These are phyloP conservation scores for Leonotis leonurus DNA, from an alignment of 257 asterid genomes.

Conservation along the genomic window DNA sequence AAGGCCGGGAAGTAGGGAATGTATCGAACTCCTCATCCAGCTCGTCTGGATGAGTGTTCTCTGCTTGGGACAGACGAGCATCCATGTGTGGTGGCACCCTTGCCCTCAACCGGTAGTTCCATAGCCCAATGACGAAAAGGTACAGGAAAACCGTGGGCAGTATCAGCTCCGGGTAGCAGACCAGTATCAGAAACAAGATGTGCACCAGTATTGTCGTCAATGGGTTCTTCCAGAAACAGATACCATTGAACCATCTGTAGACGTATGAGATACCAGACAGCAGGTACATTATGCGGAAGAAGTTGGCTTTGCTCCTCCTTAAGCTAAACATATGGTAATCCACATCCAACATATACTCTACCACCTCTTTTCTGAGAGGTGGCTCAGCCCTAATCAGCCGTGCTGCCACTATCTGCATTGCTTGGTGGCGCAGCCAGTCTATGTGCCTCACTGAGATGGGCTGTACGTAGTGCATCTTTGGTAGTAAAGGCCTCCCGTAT, in stretches of 20 bases:
- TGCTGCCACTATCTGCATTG: slow-evolving; percentile 64
- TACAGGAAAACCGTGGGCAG: slow-evolving; percentile 76
- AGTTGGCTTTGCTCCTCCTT: slow-evolving; percentile 89
- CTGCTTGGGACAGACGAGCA: slow-evolving; percentile 75
- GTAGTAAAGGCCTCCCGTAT: slow-evolving; percentile 69
- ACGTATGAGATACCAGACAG: slow-evolving; percentile 49
- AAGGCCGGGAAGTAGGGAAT: slow-evolving; percentile 54
- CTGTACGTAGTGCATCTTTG: slow-evolving; percentile 77
- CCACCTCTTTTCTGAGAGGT: slow-evolving; percentile 69
- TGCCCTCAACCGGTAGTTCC: slow-evolving; percentile 72
- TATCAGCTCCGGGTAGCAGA: slow-evolving; percentile 72
- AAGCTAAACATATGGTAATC: slow-evolving; percentile 72
- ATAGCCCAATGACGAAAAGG: slow-evolving; percentile 68
- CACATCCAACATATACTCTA: slow-evolving; percentile 82
- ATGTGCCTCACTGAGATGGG: slow-evolving; percentile 76
- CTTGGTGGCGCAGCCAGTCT: slow-evolving; percentile 87
- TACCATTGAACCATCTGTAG: slow-evolving; percentile 54
- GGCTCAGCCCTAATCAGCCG: slow-evolving; percentile 70
- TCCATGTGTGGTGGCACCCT: slow-evolving; percentile 83
- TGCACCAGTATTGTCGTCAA: slow-evolving; percentile 72
- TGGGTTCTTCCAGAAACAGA: slow-evolving; percentile 76
- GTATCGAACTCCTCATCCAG: slow-evolving; percentile 82
- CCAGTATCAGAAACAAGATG: slow-evolving; percentile 57
- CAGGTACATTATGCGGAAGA: slow-evolving; percentile 62
- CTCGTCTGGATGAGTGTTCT: slow-evolving; percentile 59